A percentile compares a stretch with the other conserved stretches of the same genome.
These are phyloP conservation scores for Lyophyllum decastes DNA, from an alignment of 768 basidiomycete genomes.

Conservation along the genomic window DNA sequence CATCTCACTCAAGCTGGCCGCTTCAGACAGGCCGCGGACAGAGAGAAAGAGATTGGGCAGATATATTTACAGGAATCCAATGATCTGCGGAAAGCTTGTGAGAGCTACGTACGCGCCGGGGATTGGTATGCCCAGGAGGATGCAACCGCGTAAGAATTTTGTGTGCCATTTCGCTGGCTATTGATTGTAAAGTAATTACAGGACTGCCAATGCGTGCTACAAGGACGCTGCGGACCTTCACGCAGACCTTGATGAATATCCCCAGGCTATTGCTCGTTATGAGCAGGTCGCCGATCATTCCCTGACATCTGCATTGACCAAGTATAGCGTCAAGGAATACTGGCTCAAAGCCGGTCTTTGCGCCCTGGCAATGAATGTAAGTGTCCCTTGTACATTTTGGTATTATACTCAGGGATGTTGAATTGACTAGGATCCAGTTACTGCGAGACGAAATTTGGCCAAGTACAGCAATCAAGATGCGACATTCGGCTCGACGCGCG, in stretches of 20 bases:
- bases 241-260: constrained; percentile 85
- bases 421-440: constrained; percentile 71
- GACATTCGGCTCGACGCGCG: constrained; percentile 85
- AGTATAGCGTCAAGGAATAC: constrained; percentile 98
- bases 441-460: constrained; percentile 75
- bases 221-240: constrained; percentile 97
- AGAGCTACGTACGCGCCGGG: constrained; percentile 88
- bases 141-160: constrained; percentile 80
- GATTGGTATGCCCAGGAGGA: constrained; percentile 99
- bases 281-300: constrained; percentile 89
- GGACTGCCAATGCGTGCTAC: constrained; percentile 93
- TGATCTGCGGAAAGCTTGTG: constrained; percentile 84
- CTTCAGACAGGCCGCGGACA: constrained; percentile 96
- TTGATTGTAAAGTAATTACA: constrained; percentile 28
- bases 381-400: constrained; percentile 24
- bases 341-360: constrained; percentile 90
- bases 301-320: constrained; percentile 81
- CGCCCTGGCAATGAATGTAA: constrained; percentile 82
- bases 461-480: constrained; percentile 83
- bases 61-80: constrained; percentile 84
- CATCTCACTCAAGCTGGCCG: constrained; percentile 83
- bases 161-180: background rate
- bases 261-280: constrained; percentile 83
- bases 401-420: background rate
- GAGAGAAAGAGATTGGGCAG: constrained; percentile 96